phyloP scores from a whole-genome alignment of 305 asterid species.

The Withania somnifera region DNA sequence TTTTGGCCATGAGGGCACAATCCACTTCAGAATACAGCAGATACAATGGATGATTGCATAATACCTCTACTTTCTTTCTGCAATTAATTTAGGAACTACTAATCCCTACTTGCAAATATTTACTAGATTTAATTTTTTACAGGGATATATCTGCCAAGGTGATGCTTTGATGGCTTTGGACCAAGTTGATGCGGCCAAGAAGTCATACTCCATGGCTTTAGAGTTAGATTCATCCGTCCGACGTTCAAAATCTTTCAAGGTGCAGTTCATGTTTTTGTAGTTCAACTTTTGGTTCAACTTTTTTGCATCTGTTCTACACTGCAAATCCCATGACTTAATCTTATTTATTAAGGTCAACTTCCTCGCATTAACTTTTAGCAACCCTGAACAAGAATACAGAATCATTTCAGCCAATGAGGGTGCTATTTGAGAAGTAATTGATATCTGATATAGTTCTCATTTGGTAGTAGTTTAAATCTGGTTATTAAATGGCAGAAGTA shows the following conservation, averaged over 20 bases:
- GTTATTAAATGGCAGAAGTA: not conserved
- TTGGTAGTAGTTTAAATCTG: not conserved
- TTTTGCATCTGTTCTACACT: not conserved
- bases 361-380: not conserved
- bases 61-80: not conserved
- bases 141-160: constrained; percentile 79
- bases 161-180: constrained; percentile 67
- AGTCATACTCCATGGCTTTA: constrained; percentile 55
- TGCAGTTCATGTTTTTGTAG: constrained; percentile 7
- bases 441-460: not conserved
- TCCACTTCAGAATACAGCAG: not conserved
- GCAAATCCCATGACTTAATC: not conserved
- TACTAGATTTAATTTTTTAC: constrained; percentile 6
- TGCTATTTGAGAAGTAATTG: not conserved
- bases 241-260: constrained; percentile 80
- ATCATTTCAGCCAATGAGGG: not conserved
- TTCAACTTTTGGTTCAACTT: not conserved
- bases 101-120: not conserved
- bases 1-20: not conserved
- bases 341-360: not conserved
- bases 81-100: not conserved
- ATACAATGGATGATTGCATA: not conserved
- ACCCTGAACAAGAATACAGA: not conserved
- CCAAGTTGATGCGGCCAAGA: constrained; percentile 44
- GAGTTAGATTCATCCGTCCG: constrained; percentile 61